Percentiles rank a stretch among this genome's conserved stretches.
Evolutionary conservation across 208 protist species (phyloP).

Genomic region (Leishmania major): DNA sequence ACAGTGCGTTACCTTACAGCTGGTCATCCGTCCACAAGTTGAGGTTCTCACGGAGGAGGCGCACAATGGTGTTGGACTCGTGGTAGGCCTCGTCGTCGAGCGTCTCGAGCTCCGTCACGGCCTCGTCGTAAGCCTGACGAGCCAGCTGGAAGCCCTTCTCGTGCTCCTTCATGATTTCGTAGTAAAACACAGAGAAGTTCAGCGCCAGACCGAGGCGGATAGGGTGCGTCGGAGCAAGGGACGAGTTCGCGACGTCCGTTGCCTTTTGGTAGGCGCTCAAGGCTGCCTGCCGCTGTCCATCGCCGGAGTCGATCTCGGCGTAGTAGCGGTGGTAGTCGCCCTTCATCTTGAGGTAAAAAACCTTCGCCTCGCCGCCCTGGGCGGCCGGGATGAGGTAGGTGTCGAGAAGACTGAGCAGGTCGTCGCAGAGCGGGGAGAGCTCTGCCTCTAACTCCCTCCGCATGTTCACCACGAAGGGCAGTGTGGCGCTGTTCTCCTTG

Average conservation of each 20-base stretch:
- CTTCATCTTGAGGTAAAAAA: constrained; percentile 97
- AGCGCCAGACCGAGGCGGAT: constrained; percentile 99
- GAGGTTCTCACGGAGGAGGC: constrained; percentile 99
- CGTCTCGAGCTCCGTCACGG: constrained; percentile 97
- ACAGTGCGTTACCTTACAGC: constrained; percentile 24
- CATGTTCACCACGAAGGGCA: constrained; percentile 95
- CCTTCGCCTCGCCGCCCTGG: constrained; percentile 90
- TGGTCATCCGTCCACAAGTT: constrained; percentile 98
- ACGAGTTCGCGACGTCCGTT: constrained; percentile 85
- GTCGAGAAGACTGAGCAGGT: constrained; percentile 97
- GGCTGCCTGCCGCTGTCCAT: constrained; percentile 80
- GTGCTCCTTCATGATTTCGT: constrained; percentile 98
- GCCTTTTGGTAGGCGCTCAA: constrained; percentile 92
- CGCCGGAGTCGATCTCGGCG: constrained; percentile 96
- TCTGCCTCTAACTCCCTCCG: constrained; percentile 97
- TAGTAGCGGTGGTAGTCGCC: constrained; percentile 98
- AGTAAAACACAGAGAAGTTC: constrained; percentile 99
- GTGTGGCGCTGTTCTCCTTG: constrained; percentile 87
- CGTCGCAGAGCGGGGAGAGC: constrained; percentile 97
- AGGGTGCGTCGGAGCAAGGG: constrained; percentile 96
- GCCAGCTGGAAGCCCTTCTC: constrained; percentile 94
- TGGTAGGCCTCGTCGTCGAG: constrained; percentile 98
- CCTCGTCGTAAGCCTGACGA: constrained; percentile 95
- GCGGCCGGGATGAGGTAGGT: constrained; percentile 96
- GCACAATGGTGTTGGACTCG: constrained; percentile 99